Evolutionary conservation across 2,329 filamentous ascomycete genomes (phyloP), one percentile per base, ranked within the genome.

Genomic region (Chrysoporthe puriensis): DNA sequence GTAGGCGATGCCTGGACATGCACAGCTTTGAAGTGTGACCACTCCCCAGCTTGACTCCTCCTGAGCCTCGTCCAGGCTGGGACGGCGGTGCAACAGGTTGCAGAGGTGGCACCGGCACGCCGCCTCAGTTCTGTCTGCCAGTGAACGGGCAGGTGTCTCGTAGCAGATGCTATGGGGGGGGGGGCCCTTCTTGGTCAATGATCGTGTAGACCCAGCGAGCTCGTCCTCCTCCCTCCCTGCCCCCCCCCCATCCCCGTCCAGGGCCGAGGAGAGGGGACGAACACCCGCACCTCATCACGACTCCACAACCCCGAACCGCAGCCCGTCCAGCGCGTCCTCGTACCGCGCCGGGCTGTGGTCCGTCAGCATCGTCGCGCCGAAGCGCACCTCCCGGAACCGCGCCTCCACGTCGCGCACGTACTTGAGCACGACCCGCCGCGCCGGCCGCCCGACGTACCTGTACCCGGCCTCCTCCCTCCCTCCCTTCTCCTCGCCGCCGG

Each of bases 291-390:
- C 26, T 3, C 26, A 2, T 71, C 66, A 63, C 64, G 64, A 71
- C 58, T 77, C 76, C 62, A 80, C 77, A 26, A 87, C 81, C 0
- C 85, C 85, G 11, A 81, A 71, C 21, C 79, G 78, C 75, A 94
- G 79, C 69, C 87, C 86, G 66, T 87, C 85, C 72, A 94, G 77
- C 67, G 87, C 88, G 68, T 87, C 85, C 77, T 94, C 91, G 74
- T 94, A 94, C 71, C 88, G 83, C 36, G 87, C 90, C 3, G 91
- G 91, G 71, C 87, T 92, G 75, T 94, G 91, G 75, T 94, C 91
- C 68, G 87, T 84, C 77, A 94, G 80, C 90, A 93, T 92, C 59
- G 89, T 88, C 34, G 88, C 86, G 5, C 88, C 90, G 75, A 94
- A 93, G 56, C 85, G 82, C 54, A 93, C 80, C 78, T 94, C 91